Conservation (phyloP, 768 basidiomycete genomes). For the Chalciporus piperatus region DNA sequence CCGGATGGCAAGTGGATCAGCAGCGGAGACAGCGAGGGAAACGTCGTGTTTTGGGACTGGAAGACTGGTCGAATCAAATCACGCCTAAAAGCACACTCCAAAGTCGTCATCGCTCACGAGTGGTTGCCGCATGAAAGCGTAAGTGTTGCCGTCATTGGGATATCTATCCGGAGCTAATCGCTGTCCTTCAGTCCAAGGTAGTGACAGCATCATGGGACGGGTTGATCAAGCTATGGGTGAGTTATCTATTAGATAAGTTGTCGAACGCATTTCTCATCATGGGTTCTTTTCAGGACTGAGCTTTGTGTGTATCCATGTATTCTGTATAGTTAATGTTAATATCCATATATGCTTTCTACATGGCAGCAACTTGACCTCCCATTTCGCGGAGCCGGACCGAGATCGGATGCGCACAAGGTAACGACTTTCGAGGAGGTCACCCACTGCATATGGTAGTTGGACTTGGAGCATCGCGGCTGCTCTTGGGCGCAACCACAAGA, state of each 20-base stretch:
- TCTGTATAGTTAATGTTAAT: slow-evolving; percentile 11
- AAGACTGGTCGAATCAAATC: slow-evolving; percentile 97
- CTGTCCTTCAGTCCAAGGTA: slow-evolving; percentile 75
- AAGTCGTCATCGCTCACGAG: slow-evolving; percentile 97
- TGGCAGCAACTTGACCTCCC: neutral
- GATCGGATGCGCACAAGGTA: neutral
- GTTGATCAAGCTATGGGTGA: slow-evolving; percentile 94
- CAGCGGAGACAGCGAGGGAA: slow-evolving; percentile 92
- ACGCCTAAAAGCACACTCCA: slow-evolving; percentile 81
- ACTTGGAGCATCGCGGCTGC: neutral
- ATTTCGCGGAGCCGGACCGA: neutral
- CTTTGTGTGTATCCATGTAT: neutral
- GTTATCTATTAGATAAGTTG: slow-evolving; percentile 27
- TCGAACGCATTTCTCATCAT: slow-evolving; percentile 1
- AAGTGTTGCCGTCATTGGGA: slow-evolving; percentile 33
- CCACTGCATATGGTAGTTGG: neutral
- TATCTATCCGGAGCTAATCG: slow-evolving; percentile 9
- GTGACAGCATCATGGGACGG: slow-evolving; percentile 98
- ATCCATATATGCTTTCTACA: neutral
- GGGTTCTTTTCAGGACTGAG: slow-evolving; percentile 32
- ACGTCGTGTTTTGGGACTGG: slow-evolving; percentile 99
- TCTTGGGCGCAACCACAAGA: too few relatives aligned
- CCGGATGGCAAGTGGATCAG: slow-evolving; percentile 99
- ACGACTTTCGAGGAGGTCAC: slow-evolving; percentile 1
- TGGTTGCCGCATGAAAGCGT: slow-evolving; percentile 98